A percentile compares a stretch with the other conserved stretches of the same genome.
Evolutionary conservation across 192 early-diverging fungal species (phyloP).

Genomic region (Geosiphon pyriformis): DNA sequence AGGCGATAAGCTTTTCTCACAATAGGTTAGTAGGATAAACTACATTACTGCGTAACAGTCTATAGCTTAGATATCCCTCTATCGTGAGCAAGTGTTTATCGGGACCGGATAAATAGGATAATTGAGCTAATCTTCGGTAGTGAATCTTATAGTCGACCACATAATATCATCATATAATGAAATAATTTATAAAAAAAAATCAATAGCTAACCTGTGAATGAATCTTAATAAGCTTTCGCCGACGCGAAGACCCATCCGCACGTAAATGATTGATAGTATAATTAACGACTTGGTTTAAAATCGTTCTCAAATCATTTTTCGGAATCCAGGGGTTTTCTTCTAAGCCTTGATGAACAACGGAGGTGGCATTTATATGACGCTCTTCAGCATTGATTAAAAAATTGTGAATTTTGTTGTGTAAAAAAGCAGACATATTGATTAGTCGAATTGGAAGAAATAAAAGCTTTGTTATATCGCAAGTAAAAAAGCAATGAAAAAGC

Average conservation of each 20-base stretch:
- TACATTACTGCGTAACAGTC: slow-evolving; percentile 13
- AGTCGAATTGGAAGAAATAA: too few relatives aligned
- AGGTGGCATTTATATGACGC: too few relatives aligned
- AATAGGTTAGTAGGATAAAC: slow-evolving; percentile 2
- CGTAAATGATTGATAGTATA: too few relatives aligned
- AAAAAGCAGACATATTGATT: too few relatives aligned
- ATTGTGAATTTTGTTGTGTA: too few relatives aligned
- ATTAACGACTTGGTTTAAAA: too few relatives aligned
- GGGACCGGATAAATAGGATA: background rate
- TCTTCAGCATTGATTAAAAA: too few relatives aligned
- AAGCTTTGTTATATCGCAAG: too few relatives aligned
- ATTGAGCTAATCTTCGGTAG: slow-evolving; percentile 5
- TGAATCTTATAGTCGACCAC: background rate
- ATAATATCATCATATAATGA: slow-evolving; percentile 15
- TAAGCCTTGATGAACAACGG: too few relatives aligned
- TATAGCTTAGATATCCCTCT: slow-evolving; percentile 14
- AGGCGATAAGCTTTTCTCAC: slow-evolving; percentile 1
- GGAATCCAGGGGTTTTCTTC: too few relatives aligned
- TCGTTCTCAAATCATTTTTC: too few relatives aligned
- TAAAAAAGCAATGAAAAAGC: too few relatives aligned
- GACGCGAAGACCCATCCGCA: slow-evolving; percentile 5
- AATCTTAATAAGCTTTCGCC: background rate
- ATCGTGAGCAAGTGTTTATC: background rate
- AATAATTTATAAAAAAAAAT: background rate
- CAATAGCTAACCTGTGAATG: slow-evolving; percentile 11